phyloP scores from a whole-genome alignment of 164 flowering plant species.

The Vitis amurensis region DNA sequence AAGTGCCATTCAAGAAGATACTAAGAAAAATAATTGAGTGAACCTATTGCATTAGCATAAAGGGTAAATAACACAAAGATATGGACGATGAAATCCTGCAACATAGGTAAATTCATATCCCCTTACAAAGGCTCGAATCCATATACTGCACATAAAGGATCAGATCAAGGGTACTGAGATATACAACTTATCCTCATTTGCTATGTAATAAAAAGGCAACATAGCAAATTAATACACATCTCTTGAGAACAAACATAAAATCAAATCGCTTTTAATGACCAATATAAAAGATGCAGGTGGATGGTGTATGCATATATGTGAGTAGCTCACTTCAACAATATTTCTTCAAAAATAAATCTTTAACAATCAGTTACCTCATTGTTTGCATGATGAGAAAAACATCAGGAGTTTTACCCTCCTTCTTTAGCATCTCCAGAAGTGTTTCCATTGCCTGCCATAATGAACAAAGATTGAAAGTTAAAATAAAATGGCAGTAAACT shows the following conservation, averaged over 20 bases:
- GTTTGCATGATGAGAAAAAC: conserved; percentile 56
- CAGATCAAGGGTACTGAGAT: not conserved
- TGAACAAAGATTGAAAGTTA: not conserved
- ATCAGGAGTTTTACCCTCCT: conserved; percentile 65
- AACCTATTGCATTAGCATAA: no score
- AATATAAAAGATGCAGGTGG: not conserved
- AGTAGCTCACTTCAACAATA: not conserved
- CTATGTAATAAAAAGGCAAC: not conserved
- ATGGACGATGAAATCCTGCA: no score
- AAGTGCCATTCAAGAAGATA: no score
- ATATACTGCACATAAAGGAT: not conserved
- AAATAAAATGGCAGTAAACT: not conserved
- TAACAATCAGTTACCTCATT: conserved; percentile 59
- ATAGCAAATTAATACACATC: not conserved
- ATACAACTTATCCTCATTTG: not conserved
- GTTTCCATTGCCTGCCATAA: conserved; percentile 63
- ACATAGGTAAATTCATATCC: no score
- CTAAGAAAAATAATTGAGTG: no score
- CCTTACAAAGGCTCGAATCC: not conserved
- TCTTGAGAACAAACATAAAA: not conserved
- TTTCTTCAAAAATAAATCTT: not conserved
- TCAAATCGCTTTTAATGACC: not conserved
- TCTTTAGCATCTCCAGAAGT: conserved; percentile 73
- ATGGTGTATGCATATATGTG: not conserved
- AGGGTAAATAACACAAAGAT: no score